phyloP scores from a whole-genome alignment of 257 asterid genomes.

The Scutellaria barbata region DNA sequence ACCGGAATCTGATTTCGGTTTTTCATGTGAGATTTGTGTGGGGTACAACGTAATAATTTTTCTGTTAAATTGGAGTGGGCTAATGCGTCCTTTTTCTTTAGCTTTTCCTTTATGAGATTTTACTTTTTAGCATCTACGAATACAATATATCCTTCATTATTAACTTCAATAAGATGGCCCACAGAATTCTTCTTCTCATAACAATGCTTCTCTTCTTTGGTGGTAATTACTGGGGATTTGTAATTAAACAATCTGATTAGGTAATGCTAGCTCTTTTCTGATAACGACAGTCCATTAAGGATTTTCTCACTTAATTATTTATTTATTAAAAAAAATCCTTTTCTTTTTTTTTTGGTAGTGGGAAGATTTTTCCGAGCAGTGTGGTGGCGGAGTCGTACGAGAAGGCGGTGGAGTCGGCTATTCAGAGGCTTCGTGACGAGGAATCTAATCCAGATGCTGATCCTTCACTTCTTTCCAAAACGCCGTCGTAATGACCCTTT shows the following conservation, averaged over 20 bases:
- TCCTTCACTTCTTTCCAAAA: conserved; percentile 42
- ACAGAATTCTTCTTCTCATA: conserved; percentile 26
- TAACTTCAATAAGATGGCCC: conserved; percentile 20
- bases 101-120: conserved; percentile 40
- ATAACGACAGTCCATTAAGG: conserved; percentile 40
- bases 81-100: conserved; percentile 36
- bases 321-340: neutral
- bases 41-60: conserved; percentile 38
- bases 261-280: conserved; percentile 34
- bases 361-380: conserved; percentile 86
- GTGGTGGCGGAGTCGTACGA: conserved; percentile 77
- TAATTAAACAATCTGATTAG: conserved; percentile 32
- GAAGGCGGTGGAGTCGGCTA: conserved; percentile 87
- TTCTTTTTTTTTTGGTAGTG: conserved; percentile 44
- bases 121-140: conserved; percentile 34
- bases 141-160: conserved; percentile 18
- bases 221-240: conserved; percentile 4
- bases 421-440: conserved; percentile 57
- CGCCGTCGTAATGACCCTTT: conserved; percentile 47
- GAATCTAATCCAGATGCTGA: conserved; percentile 47
- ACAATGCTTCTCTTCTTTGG: conserved; percentile 28
- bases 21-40: conserved; percentile 35
- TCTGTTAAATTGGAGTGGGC: conserved; percentile 38
- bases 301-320: conserved; percentile 28
- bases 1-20: conserved; percentile 21